Conservation (phyloP, 768 basidiomycete species). For the Russula olivacea region DNA sequence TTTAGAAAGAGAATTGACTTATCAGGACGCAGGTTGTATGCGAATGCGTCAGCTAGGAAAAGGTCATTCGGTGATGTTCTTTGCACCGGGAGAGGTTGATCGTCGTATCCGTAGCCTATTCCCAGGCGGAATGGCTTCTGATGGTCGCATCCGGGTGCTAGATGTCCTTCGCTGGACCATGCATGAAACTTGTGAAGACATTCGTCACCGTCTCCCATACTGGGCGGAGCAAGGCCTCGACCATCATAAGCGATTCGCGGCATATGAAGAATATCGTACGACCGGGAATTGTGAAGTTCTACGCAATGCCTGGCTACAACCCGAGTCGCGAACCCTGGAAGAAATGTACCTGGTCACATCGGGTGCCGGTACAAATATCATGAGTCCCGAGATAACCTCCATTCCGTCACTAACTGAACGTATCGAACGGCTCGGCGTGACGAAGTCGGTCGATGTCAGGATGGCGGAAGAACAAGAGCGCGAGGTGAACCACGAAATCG, state of each 20-base stretch:
- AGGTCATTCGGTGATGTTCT: not conserved
- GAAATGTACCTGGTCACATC: not conserved
- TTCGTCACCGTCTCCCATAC: not conserved
- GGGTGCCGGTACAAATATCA: not conserved
- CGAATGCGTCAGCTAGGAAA: not conserved
- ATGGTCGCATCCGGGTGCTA: not conserved
- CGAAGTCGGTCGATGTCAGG: not conserved
- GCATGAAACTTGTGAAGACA: not conserved
- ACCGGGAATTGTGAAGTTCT: not conserved
- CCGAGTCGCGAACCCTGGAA: not conserved
- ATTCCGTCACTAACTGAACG: not conserved
- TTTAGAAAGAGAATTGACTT: not conserved
- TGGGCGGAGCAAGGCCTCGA: not conserved
- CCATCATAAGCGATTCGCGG: not conserved
- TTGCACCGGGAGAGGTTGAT: not conserved
- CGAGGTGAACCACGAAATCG: conserved; percentile 19
- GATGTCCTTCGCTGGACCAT: not conserved
- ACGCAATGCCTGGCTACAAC: not conserved
- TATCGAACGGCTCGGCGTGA: not conserved
- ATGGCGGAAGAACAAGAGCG: conserved; percentile 6
- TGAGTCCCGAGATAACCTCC: not conserved
- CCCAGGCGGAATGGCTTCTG: not conserved
- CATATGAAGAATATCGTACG: not conserved
- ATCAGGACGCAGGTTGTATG: not conserved
- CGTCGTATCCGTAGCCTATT: not conserved